Base-by-base conservation (phyloP, 257 asterid genomes). In the Paulownia fortunei region DNA sequence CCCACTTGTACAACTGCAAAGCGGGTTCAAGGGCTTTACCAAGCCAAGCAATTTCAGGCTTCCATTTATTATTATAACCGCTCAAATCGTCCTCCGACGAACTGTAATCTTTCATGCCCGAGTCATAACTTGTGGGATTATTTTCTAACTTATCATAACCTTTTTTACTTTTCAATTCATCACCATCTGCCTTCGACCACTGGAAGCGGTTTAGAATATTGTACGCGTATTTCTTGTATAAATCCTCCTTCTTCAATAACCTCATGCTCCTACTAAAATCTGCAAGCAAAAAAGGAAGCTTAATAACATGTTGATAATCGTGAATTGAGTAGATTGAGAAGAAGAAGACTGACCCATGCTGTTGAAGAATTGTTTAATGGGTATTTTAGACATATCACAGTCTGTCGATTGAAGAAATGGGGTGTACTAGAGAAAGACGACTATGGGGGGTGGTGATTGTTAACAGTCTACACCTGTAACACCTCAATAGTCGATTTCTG, bases 21-120 rank as follows among this genome's bases (percentile, higher is more conserved):
- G 98, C 99, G 3, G 98, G 94, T 69, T 96, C 99, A 54, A 96
- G 86, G 63, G 96, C 95, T 86, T 86, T 96, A 27, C 90, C 81
- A 23, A 92, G 87, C 98, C 97, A 96, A 81, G 89, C 90, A 83
- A 88, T 85, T 69, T 93, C 97, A 2, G 90, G 91, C 86, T 86
- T 93, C 99, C 97, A 90, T 54, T 81, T 91, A 69, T 73, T 62
- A 63, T 42, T 83, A 60, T 64, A 42, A 62, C 68, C 70, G 67
- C 77, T 41, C 44, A 62, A 73, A 62, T 82, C 91, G 24, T 88
- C 87, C 32, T 84, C 88, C 56, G 78, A 83, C 9, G 90, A 82
- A 61, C 85, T 80, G 77, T 72, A 65, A 39, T 42, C 81, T 77
- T 74, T 76, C 52, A 49, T 41, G 30, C 37, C 81, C 9, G 84